phyloP scores from a whole-genome alignment of 2,329 filamentous ascomycete genomes.

The Diaporthe batatas region DNA sequence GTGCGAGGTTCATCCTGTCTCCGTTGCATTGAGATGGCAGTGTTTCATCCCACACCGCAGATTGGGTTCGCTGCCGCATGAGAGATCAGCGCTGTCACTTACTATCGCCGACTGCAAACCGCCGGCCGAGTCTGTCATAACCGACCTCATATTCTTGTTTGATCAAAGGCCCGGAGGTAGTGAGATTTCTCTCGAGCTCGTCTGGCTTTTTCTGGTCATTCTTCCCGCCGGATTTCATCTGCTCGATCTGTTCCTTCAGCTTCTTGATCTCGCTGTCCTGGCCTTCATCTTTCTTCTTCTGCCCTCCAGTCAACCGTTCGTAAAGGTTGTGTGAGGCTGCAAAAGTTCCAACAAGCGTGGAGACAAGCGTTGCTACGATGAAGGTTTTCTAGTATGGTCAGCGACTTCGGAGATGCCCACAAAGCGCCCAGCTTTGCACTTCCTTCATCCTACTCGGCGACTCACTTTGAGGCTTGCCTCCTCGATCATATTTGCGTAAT shows the following conservation, averaged over 20 bases:
- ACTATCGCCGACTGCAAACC: conserved; percentile 54
- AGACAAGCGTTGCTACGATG: conserved; percentile 55
- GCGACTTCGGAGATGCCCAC: background rate
- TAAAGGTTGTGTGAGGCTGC: conserved; percentile 54
- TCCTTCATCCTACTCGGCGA: background rate
- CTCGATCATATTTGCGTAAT: conserved; percentile 52
- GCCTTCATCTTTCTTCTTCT: conserved; percentile 51
- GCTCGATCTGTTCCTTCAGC: conserved; percentile 46
- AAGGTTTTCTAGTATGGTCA: conserved; percentile 51
- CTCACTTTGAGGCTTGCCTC: conserved; percentile 53
- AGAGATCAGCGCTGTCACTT: conserved; percentile 35
- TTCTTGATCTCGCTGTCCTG: conserved; percentile 52
- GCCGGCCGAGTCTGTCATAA: conserved; percentile 49
- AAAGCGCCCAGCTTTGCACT: too few species aligned
- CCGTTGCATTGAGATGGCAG: conserved; percentile 19
- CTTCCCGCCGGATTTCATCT: conserved; percentile 42
- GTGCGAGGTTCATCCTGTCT: conserved; percentile 22
- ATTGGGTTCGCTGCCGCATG: conserved; percentile 10
- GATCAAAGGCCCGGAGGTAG: conserved; percentile 50
- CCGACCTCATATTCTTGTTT: conserved; percentile 53
- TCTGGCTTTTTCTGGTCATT: conserved; percentile 40
- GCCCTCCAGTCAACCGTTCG: conserved; percentile 49
- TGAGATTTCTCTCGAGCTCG: conserved; percentile 49
- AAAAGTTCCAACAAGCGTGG: conserved; percentile 55
- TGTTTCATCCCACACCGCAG: conserved; percentile 17